phyloP scores from a whole-genome alignment of 2,329 filamentous ascomycete genomes.

The Fusarium sp. region DNA sequence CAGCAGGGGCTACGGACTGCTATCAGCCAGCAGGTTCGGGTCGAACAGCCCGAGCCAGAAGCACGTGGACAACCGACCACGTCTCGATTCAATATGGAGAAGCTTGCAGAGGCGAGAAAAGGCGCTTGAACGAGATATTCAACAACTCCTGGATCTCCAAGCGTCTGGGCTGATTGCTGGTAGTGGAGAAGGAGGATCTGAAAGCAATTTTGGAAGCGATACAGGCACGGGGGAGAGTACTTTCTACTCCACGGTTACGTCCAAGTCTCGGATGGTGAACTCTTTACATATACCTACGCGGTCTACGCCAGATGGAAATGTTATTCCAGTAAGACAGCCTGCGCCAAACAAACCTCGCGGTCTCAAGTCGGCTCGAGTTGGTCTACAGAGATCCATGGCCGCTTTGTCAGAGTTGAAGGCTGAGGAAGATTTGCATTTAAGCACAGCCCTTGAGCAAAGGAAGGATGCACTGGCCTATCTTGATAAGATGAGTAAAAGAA shows the following conservation, averaged over 20 bases:
- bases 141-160: constrained; percentile 63
- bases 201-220: constrained; percentile 48
- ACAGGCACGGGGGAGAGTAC: constrained; percentile 59
- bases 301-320: constrained; percentile 58
- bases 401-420: constrained; percentile 74
- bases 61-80: constrained; percentile 45
- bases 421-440: constrained; percentile 74
- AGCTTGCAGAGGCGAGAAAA: constrained; percentile 60
- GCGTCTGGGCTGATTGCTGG: constrained; percentile 58
- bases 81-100: constrained; percentile 61
- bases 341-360: constrained; percentile 62
- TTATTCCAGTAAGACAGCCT: constrained; percentile 73
- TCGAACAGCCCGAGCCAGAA: constrained; percentile 50
- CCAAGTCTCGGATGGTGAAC: constrained; percentile 56
- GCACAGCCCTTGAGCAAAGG: constrained; percentile 67
- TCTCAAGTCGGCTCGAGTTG: constrained; percentile 72
- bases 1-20: constrained; percentile 25
- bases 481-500: constrained; percentile 63
- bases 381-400: constrained; percentile 72
- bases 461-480: constrained; percentile 70
- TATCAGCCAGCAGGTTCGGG: constrained; percentile 35
- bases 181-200: constrained; percentile 46
- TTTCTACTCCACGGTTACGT: constrained; percentile 55
- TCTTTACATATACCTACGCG: constrained; percentile 58
- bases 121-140: constrained; percentile 61